phyloP scores from a whole-genome alignment of 495 filamentous ascomycete genomes.

The Xylaria venustula region DNA sequence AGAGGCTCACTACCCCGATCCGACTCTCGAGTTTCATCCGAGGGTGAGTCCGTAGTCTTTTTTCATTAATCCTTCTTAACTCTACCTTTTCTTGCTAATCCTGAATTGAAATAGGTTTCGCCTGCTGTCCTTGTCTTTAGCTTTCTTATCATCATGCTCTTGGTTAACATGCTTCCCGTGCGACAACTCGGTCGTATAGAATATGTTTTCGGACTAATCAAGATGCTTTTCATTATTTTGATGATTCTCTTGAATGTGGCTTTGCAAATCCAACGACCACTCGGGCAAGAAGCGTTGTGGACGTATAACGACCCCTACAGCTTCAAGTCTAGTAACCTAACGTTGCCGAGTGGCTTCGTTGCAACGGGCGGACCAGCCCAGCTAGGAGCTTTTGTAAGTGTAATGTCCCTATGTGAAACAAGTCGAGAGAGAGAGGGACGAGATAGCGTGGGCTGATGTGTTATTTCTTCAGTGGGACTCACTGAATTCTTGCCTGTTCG shows the following conservation, averaged over 20 bases:
- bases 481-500: constrained; percentile 35
- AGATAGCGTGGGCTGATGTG: background rate
- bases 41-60: background rate
- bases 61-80: too few relatives aligned
- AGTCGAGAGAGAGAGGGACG: too few relatives aligned
- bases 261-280: constrained; percentile 17
- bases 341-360: constrained; percentile 22
- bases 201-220: constrained; percentile 38
- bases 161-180: constrained; percentile 40
- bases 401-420: background rate
- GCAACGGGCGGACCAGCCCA: constrained; percentile 25
- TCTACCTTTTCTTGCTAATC: background rate
- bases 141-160: constrained; percentile 30
- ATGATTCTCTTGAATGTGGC: constrained; percentile 40
- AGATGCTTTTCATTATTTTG: constrained; percentile 39
- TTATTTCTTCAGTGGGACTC: constrained; percentile 27
- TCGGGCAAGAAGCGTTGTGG: constrained; percentile 28
- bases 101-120: constrained; percentile 6
- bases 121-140: constrained; percentile 36
- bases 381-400: constrained; percentile 23
- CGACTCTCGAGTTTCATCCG: constrained; percentile 28
- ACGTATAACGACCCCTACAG: constrained; percentile 36
- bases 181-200: constrained; percentile 37
- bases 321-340: constrained; percentile 28
- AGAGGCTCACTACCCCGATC: constrained; percentile 34